Percentiles rank a stretch among this genome's conserved stretches.
Evolutionary conservation across 805 yeast genomes (phyloP).

Genomic region (Allodekkera sacchari): DNA sequence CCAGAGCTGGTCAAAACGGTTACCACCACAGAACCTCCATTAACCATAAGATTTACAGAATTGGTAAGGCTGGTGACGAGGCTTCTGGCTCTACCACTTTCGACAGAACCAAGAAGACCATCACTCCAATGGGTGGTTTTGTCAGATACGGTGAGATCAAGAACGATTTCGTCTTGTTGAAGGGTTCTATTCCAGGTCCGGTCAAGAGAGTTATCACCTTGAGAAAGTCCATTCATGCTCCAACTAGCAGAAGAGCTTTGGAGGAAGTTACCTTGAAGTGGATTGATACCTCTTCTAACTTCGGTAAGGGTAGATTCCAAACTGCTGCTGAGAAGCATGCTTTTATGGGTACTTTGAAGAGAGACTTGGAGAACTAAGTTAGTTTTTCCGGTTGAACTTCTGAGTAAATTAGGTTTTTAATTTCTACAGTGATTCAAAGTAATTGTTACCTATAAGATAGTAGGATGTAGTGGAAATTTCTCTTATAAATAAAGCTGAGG

Average conservation of each 20-base stretch:
- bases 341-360: constrained; percentile 99
- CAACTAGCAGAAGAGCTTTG: constrained; percentile 95
- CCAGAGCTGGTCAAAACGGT: constrained; percentile 99
- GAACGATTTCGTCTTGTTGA: constrained; percentile 94
- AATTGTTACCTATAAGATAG: no score
- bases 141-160: constrained; percentile 97
- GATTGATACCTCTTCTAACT: constrained; percentile 99
- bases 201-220: constrained; percentile 99
- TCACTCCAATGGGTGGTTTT: constrained; percentile 99
- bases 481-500: no score
- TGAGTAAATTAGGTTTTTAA: no score
- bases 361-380: constrained; percentile 57
- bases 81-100: constrained; percentile 91
- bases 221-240: constrained; percentile 96
- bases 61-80: constrained; percentile 95
- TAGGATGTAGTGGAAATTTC: no score
- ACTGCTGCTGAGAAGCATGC: constrained; percentile 99
- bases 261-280: constrained; percentile 97
- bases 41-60: constrained; percentile 99
- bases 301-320: constrained; percentile 99
- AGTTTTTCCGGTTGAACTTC: no score
- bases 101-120: constrained; percentile 99
- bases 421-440: no score
- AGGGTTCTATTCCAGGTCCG: constrained; percentile 99
- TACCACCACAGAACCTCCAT: constrained; percentile 99